A percentile compares a stretch with the other conserved stretches of the same genome.
Evolutionary conservation across 176 grass and related monocot species (phyloP).

Genomic region (Urochloa ruziziensis): DNA sequence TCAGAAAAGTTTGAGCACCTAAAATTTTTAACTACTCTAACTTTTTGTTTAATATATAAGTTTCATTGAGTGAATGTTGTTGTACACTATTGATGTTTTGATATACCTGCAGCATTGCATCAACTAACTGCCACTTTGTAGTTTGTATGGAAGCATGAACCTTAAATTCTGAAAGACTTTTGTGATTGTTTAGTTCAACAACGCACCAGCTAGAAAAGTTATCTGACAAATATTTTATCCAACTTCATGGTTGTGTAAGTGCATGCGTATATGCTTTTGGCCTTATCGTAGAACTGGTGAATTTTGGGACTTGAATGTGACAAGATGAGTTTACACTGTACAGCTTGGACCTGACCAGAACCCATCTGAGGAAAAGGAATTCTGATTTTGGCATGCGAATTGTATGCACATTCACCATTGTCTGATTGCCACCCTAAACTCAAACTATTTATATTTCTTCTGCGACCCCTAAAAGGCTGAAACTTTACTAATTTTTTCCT

Average conservation of each 20-base stretch:
- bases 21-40: background rate
- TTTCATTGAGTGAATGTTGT: background rate
- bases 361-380: background rate
- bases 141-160: background rate
- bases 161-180: background rate
- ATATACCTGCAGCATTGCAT: background rate
- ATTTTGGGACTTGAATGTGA: background rate
- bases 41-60: constrained; percentile 5
- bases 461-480: background rate
- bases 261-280: background rate
- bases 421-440: background rate
- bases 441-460: background rate
- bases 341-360: background rate
- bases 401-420: background rate
- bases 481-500: background rate
- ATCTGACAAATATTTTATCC: background rate
- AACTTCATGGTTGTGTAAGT: background rate
- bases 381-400: background rate
- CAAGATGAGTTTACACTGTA: background rate
- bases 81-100: background rate
- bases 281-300: background rate
- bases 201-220: background rate
- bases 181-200: background rate
- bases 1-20: background rate
- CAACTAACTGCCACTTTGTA: background rate